Conservation (phyloP, 2,329 filamentous ascomycete genomes). For the Xylaria sp. region DNA sequence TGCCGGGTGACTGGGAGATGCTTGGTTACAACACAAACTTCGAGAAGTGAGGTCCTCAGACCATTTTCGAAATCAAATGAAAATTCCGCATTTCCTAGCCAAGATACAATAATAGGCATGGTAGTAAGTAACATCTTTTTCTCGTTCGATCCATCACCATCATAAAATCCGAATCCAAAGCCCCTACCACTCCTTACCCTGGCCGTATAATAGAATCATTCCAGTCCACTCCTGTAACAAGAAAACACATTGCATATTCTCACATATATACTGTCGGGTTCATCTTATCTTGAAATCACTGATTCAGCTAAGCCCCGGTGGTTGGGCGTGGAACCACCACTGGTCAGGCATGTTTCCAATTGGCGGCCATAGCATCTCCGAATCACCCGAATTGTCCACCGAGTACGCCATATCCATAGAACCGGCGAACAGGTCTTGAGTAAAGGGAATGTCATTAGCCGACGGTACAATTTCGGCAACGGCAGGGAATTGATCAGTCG, state of each 20-base stretch:
- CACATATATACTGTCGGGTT: neutral
- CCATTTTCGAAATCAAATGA: neutral
- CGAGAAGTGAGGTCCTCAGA: neutral
- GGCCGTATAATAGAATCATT: neutral
- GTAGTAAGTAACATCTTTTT: neutral
- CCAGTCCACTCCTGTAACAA: neutral
- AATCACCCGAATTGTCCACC: slow-evolving; percentile 39
- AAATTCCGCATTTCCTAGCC: neutral
- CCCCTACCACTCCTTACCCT: too few species aligned
- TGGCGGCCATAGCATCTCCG: slow-evolving; percentile 42
- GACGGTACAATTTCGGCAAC: slow-evolving; percentile 15
- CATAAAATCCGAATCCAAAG: neutral
- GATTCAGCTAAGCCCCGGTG: slow-evolving; percentile 14
- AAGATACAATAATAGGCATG: neutral
- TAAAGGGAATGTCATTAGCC: slow-evolving; percentile 25
- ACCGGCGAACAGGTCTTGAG: slow-evolving; percentile 29
- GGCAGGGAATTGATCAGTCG: slow-evolving; percentile 6
- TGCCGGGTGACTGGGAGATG: neutral
- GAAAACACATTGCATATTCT: neutral
- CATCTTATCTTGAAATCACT: slow-evolving; percentile 12
- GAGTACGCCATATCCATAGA: slow-evolving; percentile 42
- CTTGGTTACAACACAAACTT: neutral
- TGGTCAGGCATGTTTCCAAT: slow-evolving; percentile 38
- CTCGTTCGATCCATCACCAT: neutral
- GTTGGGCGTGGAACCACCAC: slow-evolving; percentile 35